These are phyloP conservation scores for Eucalyptus cladocalyx DNA, from an alignment of 345 rosid genomes.

Conservation along the genomic window DNA sequence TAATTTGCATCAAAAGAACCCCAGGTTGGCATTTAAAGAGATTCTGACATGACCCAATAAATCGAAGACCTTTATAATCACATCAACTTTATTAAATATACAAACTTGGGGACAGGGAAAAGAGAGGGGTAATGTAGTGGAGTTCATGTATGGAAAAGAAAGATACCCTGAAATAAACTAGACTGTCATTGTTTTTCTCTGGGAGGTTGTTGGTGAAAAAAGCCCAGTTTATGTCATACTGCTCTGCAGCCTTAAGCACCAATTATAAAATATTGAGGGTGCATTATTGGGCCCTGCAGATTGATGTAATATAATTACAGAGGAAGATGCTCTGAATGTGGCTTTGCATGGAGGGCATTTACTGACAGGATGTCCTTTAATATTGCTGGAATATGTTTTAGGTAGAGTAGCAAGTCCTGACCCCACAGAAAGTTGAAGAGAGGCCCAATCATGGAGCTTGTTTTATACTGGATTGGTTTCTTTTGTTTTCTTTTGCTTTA, in stretches of 20 bases:
- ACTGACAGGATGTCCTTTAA: background rate
- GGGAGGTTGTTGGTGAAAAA: slow-evolving; percentile 6
- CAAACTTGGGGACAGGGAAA: background rate
- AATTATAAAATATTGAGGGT: background rate
- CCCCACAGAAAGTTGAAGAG: background rate
- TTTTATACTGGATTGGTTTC: background rate
- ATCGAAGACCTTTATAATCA: background rate
- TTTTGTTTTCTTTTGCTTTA: background rate
- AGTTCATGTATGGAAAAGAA: slow-evolving; percentile 26
- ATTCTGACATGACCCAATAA: slow-evolving; percentile 45
- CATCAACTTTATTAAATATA: background rate
- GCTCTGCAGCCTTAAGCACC: background rate
- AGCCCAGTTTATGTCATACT: slow-evolving; percentile 3
- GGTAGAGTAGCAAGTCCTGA: background rate
- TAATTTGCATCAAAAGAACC: slow-evolving; percentile 26
- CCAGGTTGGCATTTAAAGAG: slow-evolving; percentile 46
- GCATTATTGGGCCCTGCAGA: slow-evolving; percentile 33
- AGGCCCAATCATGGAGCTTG: background rate
- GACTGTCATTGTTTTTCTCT: background rate
- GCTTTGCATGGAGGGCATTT: slow-evolving; percentile 4
- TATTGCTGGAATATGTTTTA: background rate
- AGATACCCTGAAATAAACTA: slow-evolving; percentile 4
- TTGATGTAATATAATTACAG: background rate
- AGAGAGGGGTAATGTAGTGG: slow-evolving; percentile 20
- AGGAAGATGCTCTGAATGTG: slow-evolving; percentile 37